Percentiles rank a stretch among this genome's conserved stretches.
Conservation (phyloP, 2,329 filamentous ascomycete genomes). For the Ophiostoma sp. region DNA sequence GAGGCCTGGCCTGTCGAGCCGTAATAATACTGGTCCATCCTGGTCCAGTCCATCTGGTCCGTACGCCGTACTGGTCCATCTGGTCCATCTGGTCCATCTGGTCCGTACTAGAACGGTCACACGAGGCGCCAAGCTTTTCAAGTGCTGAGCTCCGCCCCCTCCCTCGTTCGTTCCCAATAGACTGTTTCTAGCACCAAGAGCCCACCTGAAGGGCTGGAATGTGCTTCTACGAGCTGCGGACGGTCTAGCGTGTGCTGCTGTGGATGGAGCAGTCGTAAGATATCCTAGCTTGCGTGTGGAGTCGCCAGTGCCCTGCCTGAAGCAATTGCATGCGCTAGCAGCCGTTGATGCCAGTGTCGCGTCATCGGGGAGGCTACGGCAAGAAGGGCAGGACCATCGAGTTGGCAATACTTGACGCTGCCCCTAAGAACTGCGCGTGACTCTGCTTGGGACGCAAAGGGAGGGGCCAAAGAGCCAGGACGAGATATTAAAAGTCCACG, state of each 20-base stretch:
- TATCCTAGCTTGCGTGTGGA: too few relatives aligned
- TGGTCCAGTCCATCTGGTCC: too few relatives aligned
- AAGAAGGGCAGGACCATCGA: too few relatives aligned
- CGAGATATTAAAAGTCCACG: too few relatives aligned
- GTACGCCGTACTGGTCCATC: too few relatives aligned
- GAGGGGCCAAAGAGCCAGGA: too few relatives aligned
- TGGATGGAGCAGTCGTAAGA: not conserved
- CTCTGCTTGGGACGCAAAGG: not conserved
- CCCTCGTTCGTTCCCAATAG: constrained; percentile 7
- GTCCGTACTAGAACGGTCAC: too few relatives aligned
- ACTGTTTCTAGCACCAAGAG: not conserved
- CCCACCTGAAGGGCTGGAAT: constrained; percentile 9
- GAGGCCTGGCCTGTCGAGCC: not conserved
- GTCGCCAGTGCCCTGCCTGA: not conserved
- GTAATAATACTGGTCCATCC: too few relatives aligned
- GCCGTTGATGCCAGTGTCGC: not conserved
- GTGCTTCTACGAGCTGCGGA: constrained; percentile 1
- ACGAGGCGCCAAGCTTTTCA: too few relatives aligned
- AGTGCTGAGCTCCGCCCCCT: not conserved
- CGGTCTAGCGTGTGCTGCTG: not conserved
- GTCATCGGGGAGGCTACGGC: not conserved
- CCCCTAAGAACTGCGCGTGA: not conserved
- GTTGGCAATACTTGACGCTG: too few relatives aligned
- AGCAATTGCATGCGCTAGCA: not conserved
- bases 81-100: too few relatives aligned